A percentile compares a stretch with the other conserved stretches of the same genome.
These are phyloP conservation scores for Tulasnella sp. DNA, from an alignment of 768 basidiomycete genomes.

Conservation along the genomic window DNA sequence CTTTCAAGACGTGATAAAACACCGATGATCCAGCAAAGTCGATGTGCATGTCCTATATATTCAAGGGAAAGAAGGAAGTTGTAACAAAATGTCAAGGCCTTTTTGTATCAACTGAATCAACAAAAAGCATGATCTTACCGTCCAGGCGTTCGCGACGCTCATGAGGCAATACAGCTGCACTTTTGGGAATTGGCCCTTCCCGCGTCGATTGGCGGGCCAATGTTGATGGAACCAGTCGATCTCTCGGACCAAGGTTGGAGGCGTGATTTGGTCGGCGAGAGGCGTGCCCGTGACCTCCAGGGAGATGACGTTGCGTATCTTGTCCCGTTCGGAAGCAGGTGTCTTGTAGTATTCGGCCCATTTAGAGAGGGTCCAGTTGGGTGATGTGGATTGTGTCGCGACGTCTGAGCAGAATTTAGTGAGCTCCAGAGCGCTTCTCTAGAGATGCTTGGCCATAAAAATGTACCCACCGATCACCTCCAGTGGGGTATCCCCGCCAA, in stretches of 20 bases:
- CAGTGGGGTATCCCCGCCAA: constrained; percentile 68
- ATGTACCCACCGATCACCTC: constrained; percentile 73
- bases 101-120: not conserved
- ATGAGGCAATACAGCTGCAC: constrained; percentile 96
- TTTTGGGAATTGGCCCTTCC: constrained; percentile 75
- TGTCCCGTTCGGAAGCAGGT: constrained; percentile 59
- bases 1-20: constrained; percentile 89
- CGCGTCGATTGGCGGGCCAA: constrained; percentile 71
- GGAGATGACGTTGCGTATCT: constrained; percentile 90
- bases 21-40: constrained; percentile 97
- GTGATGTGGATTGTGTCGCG: constrained; percentile 69
- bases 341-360: constrained; percentile 83
- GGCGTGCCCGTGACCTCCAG: constrained; percentile 83
- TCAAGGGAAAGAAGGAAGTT: not conserved
- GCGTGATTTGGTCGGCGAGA: constrained; percentile 65
- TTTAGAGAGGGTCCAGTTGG: constrained; percentile 80
- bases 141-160: constrained; percentile 91
- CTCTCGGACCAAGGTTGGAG: constrained; percentile 75
- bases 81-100: not conserved
- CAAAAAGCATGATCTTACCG: constrained; percentile 36
- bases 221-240: constrained; percentile 95
- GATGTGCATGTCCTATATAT: constrained; percentile 89
- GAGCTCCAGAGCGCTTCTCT: not conserved
- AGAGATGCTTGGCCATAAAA: too few species aligned
- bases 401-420: constrained; percentile 43